Percentiles rank a stretch among this genome's conserved stretches.
These are phyloP conservation scores for Achaetomiella virescens DNA, from an alignment of 495 filamentous ascomycete species.

Conservation along the genomic window DNA sequence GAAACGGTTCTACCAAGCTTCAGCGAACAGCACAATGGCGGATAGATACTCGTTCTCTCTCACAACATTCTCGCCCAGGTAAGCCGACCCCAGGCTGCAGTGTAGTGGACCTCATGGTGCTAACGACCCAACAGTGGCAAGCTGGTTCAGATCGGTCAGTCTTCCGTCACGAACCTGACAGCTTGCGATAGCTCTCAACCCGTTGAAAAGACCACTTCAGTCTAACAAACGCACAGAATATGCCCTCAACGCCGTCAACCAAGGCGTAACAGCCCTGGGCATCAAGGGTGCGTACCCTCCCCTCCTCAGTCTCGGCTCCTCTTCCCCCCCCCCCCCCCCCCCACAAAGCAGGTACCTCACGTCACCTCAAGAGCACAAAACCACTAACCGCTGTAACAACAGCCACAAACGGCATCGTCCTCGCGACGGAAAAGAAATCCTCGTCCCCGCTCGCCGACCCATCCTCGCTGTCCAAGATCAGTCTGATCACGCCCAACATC, in stretches of 20 bases:
- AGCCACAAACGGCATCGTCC: slow-evolving; percentile 98
- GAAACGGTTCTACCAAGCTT: slow-evolving; percentile 1
- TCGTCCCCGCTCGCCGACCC: slow-evolving; percentile 93
- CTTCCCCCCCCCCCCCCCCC: neutral
- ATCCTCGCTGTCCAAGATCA: slow-evolving; percentile 93
- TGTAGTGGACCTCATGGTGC: slow-evolving; percentile 9
- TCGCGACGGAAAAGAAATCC: slow-evolving; percentile 99
- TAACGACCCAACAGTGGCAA: slow-evolving; percentile 63
- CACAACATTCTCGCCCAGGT: slow-evolving; percentile 99
- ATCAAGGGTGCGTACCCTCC: slow-evolving; percentile 83
- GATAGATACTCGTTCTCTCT: slow-evolving; percentile 99
- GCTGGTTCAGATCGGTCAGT: slow-evolving; percentile 75
- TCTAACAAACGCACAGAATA: slow-evolving; percentile 62
- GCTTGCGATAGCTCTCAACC: neutral
- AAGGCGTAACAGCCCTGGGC: slow-evolving; percentile 94
- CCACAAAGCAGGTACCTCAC: too few species aligned
- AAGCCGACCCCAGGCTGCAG: slow-evolving; percentile 34
- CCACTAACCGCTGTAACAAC: neutral
- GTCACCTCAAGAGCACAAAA: too few species aligned
- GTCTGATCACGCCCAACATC: slow-evolving; percentile 95
- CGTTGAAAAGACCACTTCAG: neutral
- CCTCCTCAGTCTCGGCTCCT: slow-evolving; percentile 1
- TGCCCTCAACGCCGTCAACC: slow-evolving; percentile 97
- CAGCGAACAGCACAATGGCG: slow-evolving; percentile 58
- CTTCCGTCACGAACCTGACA: neutral